Conservation (phyloP, 805 yeast genomes). For the Candida suzukii region DNA sequence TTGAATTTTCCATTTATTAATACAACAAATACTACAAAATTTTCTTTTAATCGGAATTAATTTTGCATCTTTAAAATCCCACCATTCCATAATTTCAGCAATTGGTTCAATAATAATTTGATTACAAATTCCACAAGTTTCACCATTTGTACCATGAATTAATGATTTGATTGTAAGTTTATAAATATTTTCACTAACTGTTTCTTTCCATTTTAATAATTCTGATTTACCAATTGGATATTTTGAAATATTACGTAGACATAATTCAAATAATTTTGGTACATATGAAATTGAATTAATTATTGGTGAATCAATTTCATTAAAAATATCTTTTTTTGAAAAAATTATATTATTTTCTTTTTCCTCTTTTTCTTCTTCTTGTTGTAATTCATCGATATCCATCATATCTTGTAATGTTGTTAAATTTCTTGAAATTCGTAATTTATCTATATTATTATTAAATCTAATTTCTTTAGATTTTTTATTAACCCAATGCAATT, state of each 20-base stretch:
- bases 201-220: conserved; percentile 44
- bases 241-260: conserved; percentile 40
- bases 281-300: no score
- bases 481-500: conserved; percentile 21
- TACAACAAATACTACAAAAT: conserved; percentile 32
- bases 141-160: conserved; percentile 43
- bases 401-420: conserved; percentile 24
- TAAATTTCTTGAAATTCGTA: conserved; percentile 21
- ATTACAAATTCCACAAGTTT: conserved; percentile 46
- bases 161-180: conserved; percentile 42
- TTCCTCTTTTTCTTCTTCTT: no score
- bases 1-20: neutral
- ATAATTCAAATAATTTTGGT: conserved; percentile 41
- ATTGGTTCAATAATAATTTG: conserved; percentile 43
- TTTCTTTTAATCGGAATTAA: conserved; percentile 45
- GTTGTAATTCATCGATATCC: conserved; percentile 5
- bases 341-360: no score
- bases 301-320: no score
- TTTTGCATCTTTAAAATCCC: conserved; percentile 49
- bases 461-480: conserved; percentile 16
- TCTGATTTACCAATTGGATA: conserved; percentile 51
- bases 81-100: conserved; percentile 60
- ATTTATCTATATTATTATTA: conserved; percentile 13
- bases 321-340: no score
- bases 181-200: conserved; percentile 39